Percentiles rank a stretch among this genome's conserved stretches.
These are phyloP conservation scores for Coemansia sp. DNA, from an alignment of 192 early-diverging fungal species.

Conservation along the genomic window DNA sequence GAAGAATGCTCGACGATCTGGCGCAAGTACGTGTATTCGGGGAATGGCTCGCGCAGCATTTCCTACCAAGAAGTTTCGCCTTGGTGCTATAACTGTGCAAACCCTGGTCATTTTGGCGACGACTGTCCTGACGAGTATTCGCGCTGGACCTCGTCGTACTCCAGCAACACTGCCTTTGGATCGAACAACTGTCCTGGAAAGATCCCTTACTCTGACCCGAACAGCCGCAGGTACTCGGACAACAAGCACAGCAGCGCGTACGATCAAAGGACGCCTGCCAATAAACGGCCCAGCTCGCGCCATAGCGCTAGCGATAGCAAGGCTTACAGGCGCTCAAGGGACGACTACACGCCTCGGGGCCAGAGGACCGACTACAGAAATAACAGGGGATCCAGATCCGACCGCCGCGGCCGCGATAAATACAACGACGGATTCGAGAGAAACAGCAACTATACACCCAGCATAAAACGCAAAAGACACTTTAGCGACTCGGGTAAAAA, in stretches of 20 bases:
- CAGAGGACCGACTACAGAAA: conserved; percentile 13
- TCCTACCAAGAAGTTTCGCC: conserved; percentile 29
- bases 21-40: conserved; percentile 43
- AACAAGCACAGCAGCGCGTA: background rate
- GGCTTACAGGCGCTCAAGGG: conserved; percentile 64
- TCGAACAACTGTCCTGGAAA: conserved; percentile 33
- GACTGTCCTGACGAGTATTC: conserved; percentile 20
- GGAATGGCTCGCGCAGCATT: background rate
- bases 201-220: conserved; percentile 7
- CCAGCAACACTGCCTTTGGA: conserved; percentile 31
- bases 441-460: conserved; percentile 3
- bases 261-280: background rate
- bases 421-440: background rate
- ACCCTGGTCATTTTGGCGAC: conserved; percentile 45
- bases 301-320: conserved; percentile 48
- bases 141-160: conserved; percentile 16
- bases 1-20: conserved; percentile 50
- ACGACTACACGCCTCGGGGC: conserved; percentile 63
- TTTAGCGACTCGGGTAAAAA: conserved; percentile 1
- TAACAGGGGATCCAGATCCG: conserved; percentile 57
- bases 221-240: background rate
- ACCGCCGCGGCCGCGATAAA: background rate
- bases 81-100: conserved; percentile 53
- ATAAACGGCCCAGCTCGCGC: background rate
- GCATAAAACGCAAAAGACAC: background rate